phyloP scores from a whole-genome alignment of 805 yeast genomes.

The Isabelozyma heimii region DNA sequence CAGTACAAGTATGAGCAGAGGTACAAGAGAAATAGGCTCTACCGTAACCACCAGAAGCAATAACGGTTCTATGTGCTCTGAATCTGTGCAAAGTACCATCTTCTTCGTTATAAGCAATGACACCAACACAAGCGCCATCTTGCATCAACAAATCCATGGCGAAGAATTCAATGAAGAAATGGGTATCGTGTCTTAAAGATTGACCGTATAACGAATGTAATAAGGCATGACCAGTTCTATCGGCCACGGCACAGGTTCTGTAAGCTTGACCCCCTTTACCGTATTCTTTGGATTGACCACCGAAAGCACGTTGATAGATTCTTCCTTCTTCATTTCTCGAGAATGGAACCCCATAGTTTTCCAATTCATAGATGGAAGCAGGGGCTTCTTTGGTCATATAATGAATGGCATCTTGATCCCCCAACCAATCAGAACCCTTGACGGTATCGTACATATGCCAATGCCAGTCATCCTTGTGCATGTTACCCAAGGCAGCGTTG shows the following conservation, averaged over 20 bases:
- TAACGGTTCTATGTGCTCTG: slow-evolving; percentile 92
- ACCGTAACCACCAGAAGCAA: slow-evolving; percentile 99
- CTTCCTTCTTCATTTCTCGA: slow-evolving; percentile 96
- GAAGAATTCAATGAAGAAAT: slow-evolving; percentile 95
- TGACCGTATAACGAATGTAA: slow-evolving; percentile 96
- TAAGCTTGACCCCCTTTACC: slow-evolving; percentile 99
- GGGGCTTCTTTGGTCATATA: slow-evolving; percentile 99
- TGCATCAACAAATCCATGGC: slow-evolving; percentile 93
- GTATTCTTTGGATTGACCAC: slow-evolving; percentile 92
- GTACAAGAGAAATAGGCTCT: slow-evolving; percentile 98
- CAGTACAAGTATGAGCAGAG: slow-evolving; percentile 99
- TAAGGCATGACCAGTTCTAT: slow-evolving; percentile 97
- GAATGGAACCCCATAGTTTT: slow-evolving; percentile 98
- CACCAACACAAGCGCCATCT: slow-evolving; percentile 95
- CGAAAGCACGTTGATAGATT: slow-evolving; percentile 98
- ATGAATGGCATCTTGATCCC: slow-evolving; percentile 98
- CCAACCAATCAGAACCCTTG: slow-evolving; percentile 98
- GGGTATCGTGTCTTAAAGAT: slow-evolving; percentile 94
- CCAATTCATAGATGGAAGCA: slow-evolving; percentile 89
- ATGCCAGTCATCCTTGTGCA: slow-evolving; percentile 98
- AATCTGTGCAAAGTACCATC: slow-evolving; percentile 98
- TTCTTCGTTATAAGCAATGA: slow-evolving; percentile 96
- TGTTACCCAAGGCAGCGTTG: slow-evolving; percentile 97
- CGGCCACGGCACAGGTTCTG: slow-evolving; percentile 99
- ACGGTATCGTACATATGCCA: slow-evolving; percentile 99